Conservation (phyloP, 768 basidiomycete species). For the Cyathus striatus region DNA sequence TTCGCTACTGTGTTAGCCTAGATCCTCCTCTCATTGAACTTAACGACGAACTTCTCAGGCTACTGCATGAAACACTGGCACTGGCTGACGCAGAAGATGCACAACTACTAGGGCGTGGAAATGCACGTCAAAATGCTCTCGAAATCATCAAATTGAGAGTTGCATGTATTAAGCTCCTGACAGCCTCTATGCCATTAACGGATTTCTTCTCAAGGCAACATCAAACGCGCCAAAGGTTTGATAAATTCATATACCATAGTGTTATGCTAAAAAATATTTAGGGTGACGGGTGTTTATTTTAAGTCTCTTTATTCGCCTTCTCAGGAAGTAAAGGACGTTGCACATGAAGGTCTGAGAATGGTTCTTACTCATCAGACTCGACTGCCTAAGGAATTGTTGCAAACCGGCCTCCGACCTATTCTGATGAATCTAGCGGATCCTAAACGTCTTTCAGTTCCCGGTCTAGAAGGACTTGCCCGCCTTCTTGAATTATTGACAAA, state of each 20-base stretch:
- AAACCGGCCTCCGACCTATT: conserved; percentile 93
- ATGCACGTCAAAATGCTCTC: conserved; percentile 68
- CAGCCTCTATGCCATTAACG: conserved; percentile 90
- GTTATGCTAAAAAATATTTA: conserved; percentile 21
- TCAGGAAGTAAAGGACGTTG: conserved; percentile 89
- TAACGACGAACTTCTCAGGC: conserved; percentile 86
- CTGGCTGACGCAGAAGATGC: conserved; percentile 93
- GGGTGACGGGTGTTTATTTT: conserved; percentile 95
- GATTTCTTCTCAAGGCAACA: conserved; percentile 88
- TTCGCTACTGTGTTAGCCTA: conserved; percentile 88
- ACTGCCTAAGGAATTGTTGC: conserved; percentile 90
- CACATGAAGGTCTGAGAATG: conserved; percentile 87
- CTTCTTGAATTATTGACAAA: conserved; percentile 92
- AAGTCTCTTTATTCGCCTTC: conserved; percentile 94
- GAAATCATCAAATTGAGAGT: conserved; percentile 90
- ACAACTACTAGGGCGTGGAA: conserved; percentile 71
- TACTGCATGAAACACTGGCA: conserved; percentile 90
- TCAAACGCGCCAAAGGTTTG: conserved; percentile 80
- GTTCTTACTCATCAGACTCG: conserved; percentile 87
- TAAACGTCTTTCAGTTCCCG: conserved; percentile 86
- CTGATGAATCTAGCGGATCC: conserved; percentile 97
- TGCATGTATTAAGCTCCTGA: conserved; percentile 88
- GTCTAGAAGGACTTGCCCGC: conserved; percentile 89
- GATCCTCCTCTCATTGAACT: conserved; percentile 88
- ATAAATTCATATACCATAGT: conserved; percentile 10